A percentile compares a stretch with the other conserved stretches of the same genome.
Conservation (phyloP, 805 yeast species). For the Candida arabinofermentans region DNA sequence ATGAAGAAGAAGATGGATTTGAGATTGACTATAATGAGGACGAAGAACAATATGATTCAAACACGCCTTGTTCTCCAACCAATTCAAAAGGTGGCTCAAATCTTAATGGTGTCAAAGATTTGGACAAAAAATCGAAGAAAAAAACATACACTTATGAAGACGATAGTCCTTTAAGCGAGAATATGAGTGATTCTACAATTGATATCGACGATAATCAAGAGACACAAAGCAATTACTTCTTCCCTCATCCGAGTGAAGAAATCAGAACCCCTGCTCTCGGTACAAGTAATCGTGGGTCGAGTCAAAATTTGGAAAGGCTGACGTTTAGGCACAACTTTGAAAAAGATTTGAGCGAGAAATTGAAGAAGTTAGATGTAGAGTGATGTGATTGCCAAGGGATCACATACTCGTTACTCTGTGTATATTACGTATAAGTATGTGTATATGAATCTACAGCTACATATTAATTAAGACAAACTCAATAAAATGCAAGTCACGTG, state of each 20-base stretch:
- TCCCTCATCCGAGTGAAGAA: slow-evolving; percentile 42
- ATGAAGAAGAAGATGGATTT: slow-evolving; percentile 16
- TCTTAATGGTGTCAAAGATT: background rate
- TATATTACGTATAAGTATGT: too few relatives aligned
- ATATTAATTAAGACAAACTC: too few relatives aligned
- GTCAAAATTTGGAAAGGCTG: slow-evolving; percentile 5
- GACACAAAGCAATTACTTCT: slow-evolving; percentile 48
- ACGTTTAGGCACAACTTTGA: slow-evolving; percentile 5
- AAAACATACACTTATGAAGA: background rate
- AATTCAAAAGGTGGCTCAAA: too few relatives aligned
- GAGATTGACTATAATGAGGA: slow-evolving; percentile 33
- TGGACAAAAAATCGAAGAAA: background rate
- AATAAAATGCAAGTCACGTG: too few relatives aligned
- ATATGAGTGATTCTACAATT: slow-evolving; percentile 45
- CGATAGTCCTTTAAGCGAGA: slow-evolving; percentile 5
- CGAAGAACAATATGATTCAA: slow-evolving; percentile 2
- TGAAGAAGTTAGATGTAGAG: slow-evolving; percentile 2
- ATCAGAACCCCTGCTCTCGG: slow-evolving; percentile 15
- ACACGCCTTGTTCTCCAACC: too few relatives aligned
- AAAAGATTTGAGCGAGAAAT: slow-evolving; percentile 6
- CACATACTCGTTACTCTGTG: too few relatives aligned
- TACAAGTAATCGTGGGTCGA: slow-evolving; percentile 6
- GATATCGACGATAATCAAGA: slow-evolving; percentile 48
- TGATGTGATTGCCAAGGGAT: too few relatives aligned
- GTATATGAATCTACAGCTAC: too few relatives aligned